Conservation (phyloP, 345 rosid genomes). For the Moricandia arvensis region DNA sequence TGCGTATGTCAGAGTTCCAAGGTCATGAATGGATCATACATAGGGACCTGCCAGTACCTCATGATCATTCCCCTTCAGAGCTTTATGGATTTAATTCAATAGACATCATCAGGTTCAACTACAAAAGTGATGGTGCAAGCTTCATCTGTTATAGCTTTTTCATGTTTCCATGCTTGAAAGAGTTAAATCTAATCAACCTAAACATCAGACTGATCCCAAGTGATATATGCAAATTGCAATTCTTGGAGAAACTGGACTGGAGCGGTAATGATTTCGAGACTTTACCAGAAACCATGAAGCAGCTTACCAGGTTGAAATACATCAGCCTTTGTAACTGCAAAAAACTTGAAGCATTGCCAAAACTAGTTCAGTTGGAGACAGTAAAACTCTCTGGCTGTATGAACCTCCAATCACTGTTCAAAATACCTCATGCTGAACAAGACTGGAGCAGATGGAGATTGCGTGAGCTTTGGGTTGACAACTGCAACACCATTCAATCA, state of each 20-base stretch:
- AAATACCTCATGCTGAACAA: neutral
- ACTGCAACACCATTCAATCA: neutral
- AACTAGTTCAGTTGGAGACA: neutral
- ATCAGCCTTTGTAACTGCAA: neutral
- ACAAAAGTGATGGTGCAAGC: neutral
- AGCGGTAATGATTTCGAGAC: conserved; percentile 24
- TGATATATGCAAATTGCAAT: neutral
- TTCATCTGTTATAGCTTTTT: neutral
- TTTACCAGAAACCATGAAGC: conserved; percentile 10
- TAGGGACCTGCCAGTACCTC: no score
- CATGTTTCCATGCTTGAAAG: neutral
- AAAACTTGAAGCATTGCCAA: neutral
- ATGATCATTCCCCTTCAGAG: neutral
- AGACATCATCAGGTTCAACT: neutral
- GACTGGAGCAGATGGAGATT: neutral
- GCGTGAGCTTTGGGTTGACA: neutral
- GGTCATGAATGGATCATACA: neutral
- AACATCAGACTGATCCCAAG: conserved; percentile 3
- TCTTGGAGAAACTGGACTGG: conserved; percentile 23
- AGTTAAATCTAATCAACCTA: conserved; percentile 8
- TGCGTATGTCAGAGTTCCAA: neutral
- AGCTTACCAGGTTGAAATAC: neutral
- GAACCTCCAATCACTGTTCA: neutral
- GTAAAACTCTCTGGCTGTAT: neutral
- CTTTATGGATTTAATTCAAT: neutral